Evolutionary conservation across 345 rosid genomes (phyloP).

Genomic region (Brassica juncea): DNA sequence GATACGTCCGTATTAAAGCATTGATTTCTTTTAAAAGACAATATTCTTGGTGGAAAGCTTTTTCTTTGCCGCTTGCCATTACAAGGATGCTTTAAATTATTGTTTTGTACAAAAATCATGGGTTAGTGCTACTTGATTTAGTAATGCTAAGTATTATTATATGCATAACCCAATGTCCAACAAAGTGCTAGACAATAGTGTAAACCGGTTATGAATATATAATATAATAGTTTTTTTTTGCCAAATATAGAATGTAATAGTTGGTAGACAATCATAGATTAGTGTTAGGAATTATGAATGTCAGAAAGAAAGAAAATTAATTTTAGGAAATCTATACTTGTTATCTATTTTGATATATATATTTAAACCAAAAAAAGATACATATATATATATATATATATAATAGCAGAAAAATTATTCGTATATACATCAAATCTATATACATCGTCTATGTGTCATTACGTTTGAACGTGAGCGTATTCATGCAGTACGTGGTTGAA

Average conservation of each 20-base stretch:
- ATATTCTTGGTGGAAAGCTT: slow-evolving; percentile 10
- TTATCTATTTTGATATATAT: no score
- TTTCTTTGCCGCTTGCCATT: slow-evolving; percentile 27
- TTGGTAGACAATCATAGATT: slow-evolving; percentile 5
- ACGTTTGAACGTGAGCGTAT: background rate
- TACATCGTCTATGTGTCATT: background rate
- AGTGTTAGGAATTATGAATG: background rate
- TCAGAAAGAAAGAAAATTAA: background rate
- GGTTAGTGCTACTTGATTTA: slow-evolving; percentile 38
- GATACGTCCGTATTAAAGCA: slow-evolving; percentile 22
- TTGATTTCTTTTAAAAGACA: background rate
- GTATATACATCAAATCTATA: background rate
- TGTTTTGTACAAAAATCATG: slow-evolving; percentile 11
- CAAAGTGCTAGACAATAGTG: slow-evolving; percentile 4
- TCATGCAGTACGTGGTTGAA: background rate
- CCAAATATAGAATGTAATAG: background rate
- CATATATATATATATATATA: no score
- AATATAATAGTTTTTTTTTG: no score
- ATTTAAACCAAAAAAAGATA: no score
- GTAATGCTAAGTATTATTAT: slow-evolving; percentile 28
- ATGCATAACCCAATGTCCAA: slow-evolving; percentile 11
- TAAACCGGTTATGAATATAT: background rate
- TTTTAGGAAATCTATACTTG: background rate
- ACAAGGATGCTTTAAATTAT: slow-evolving; percentile 26
- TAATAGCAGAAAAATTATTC: background rate